Percentiles rank a stretch among this genome's conserved stretches.
Evolutionary conservation across 257 asterid genomes (phyloP).

Genomic region (Jacaranda copaia): DNA sequence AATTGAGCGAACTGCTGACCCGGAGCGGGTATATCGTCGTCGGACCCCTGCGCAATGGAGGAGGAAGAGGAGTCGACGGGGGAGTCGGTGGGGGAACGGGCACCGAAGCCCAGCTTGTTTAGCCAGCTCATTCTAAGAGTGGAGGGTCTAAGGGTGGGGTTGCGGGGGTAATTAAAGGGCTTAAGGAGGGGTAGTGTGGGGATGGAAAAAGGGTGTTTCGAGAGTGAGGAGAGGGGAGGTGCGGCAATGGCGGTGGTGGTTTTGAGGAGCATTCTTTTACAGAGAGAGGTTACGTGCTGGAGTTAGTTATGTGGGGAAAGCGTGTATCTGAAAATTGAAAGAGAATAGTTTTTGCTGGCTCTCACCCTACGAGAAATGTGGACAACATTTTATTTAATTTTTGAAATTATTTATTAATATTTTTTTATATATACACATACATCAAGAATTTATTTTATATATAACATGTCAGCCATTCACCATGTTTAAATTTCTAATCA

Average conservation of each 20-base stretch:
- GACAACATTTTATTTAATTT: too few relatives aligned
- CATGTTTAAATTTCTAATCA: too few relatives aligned
- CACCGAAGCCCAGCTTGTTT: constrained; percentile 78
- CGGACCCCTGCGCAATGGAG: constrained; percentile 79
- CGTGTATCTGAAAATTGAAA: background rate
- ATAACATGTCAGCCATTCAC: too few relatives aligned
- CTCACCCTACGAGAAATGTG: background rate
- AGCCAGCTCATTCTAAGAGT: constrained; percentile 73
- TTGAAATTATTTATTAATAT: too few relatives aligned
- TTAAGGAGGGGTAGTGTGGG: constrained; percentile 43
- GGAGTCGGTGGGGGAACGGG: constrained; percentile 58
- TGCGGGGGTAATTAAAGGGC: constrained; percentile 43
- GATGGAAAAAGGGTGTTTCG: constrained; percentile 44
- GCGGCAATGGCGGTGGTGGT: constrained; percentile 44
- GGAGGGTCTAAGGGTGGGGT: constrained; percentile 37
- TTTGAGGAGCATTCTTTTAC: constrained; percentile 56
- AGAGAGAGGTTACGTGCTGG: constrained; percentile 41
- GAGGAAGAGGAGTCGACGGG: constrained; percentile 61
- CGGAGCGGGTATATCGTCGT: constrained; percentile 74
- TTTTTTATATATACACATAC: too few relatives aligned
- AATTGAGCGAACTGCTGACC: constrained; percentile 88
- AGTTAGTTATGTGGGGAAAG: constrained; percentile 18
- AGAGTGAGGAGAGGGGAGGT: constrained; percentile 47
- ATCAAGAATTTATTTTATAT: too few relatives aligned
- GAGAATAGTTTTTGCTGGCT: background rate